Percentiles rank a stretch among this genome's conserved stretches.
Conservation (phyloP, 805 yeast species). For the Wickerhamiella hasegawae region DNA sequence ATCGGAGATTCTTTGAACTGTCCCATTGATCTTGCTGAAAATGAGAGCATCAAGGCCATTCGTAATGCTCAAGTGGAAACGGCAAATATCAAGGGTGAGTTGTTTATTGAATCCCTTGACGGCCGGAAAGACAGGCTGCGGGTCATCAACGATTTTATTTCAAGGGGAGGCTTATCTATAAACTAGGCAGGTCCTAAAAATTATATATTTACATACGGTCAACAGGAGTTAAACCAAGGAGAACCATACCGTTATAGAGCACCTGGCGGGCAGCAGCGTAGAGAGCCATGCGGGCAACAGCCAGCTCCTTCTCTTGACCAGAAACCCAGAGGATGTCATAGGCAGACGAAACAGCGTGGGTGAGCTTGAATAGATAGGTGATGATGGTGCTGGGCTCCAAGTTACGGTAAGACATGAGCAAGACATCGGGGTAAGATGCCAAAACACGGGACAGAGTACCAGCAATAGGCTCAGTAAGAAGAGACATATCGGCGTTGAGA, state of each 20-base stretch:
- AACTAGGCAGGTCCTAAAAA: neutral
- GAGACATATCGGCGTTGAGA: constrained; percentile 35
- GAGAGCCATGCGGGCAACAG: constrained; percentile 81
- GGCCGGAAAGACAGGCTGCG: constrained; percentile 47
- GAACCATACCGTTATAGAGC: constrained; percentile 70
- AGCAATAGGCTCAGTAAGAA: constrained; percentile 59
- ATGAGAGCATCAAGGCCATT: constrained; percentile 46
- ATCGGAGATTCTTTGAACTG: constrained; percentile 34
- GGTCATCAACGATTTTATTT: constrained; percentile 65
- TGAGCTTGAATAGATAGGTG: constrained; percentile 77
- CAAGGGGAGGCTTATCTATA: constrained; percentile 37
- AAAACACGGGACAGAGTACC: constrained; percentile 55
- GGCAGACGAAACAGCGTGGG: constrained; percentile 92
- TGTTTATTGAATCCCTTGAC: constrained; percentile 41
- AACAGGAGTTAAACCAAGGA: constrained; percentile 93
- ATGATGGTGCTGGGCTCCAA: constrained; percentile 89
- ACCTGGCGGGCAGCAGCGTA: constrained; percentile 84
- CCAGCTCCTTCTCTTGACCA: constrained; percentile 78
- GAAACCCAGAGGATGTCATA: constrained; percentile 94
- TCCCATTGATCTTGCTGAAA: constrained; percentile 60
- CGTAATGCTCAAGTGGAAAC: constrained; percentile 44
- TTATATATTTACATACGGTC: constrained; percentile 67
- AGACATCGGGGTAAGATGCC: constrained; percentile 81
- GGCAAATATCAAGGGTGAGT: constrained; percentile 39
- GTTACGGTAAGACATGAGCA: constrained; percentile 68